Base-by-base conservation (phyloP, 192 early-diverging fungal species). In the Thamnidium elegans region DNA sequence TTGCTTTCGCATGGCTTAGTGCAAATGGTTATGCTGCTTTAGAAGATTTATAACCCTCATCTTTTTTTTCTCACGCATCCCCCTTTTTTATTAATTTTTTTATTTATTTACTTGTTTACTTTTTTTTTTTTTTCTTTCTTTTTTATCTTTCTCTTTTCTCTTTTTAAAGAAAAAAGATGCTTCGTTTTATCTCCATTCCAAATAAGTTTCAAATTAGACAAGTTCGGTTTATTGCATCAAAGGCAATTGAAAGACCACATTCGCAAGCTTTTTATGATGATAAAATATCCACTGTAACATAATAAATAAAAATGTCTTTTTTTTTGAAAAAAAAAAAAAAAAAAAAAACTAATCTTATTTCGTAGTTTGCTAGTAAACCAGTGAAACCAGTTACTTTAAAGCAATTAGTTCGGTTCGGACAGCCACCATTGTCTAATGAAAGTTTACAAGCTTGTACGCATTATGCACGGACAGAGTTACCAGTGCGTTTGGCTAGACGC, bases 401-500 rank as follows among this genome's bases (percentile, higher is more conserved):
- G 19, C 79, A 93, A 51, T 82, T 97, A 11, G 65, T 94, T 43
- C 81, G 84, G 59, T 84, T 93, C 60, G 90, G 89, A 42, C 84
- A 88, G 17, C 80, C 81, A 66, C 85, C 85, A 14, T 65, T 86
- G 23, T 77, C 75, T 32, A 67, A 67, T 19, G 80, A 68, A 26
- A 75, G 71, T 59, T 74, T 88, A 32, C 63, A 85, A 17, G 82
- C 86, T 34, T 87, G 83, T 23, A 82, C 80, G 43, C 71, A 73
- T 10, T 92, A 87, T 77, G 82, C 86, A 8, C 84, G 85, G 46
- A 81, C 79, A 1, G 94, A 97, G 75, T 79, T 99, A 20, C 95
- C 95, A 0, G 91, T 92, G 56, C 86, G 96, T 7, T 77, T 99
- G 64, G 95, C 94, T 26, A 77, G 90, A 63, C 88, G 94, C 4